A percentile compares a stretch with the other conserved stretches of the same genome.
Conservation (phyloP, 164 flowering plant genomes). For the Chimonanthus salicifolius region DNA sequence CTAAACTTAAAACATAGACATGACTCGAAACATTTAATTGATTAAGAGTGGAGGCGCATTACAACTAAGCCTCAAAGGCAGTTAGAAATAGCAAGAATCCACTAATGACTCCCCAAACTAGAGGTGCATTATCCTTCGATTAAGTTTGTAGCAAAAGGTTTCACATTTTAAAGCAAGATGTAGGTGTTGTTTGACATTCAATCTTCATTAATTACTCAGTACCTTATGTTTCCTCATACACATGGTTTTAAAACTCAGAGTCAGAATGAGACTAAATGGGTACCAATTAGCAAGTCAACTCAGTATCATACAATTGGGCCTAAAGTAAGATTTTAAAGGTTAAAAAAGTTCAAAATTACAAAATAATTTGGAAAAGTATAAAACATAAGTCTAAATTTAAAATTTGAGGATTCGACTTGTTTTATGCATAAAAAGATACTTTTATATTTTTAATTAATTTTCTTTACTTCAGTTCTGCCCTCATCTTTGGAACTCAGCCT, state of each 20-base stretch:
- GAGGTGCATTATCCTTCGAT: neutral
- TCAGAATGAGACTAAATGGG: neutral
- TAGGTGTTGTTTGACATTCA: neutral
- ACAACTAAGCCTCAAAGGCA: neutral
- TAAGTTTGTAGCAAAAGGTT: neutral
- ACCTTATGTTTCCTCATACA: neutral
- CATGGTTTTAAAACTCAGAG: too few species aligned
- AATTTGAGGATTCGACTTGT: neutral
- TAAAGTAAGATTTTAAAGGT: neutral
- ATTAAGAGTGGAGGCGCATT: neutral
- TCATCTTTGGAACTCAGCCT: too few species aligned
- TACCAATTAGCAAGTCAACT: neutral
- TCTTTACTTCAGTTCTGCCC: too few species aligned
- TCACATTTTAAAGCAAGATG: too few species aligned
- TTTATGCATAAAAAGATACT: too few species aligned
- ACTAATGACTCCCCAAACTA: neutral
- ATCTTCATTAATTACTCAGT: constrained; percentile 2
- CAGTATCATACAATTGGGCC: neutral
- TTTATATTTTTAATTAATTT: too few species aligned
- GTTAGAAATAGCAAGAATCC: neutral
- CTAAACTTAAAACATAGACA: neutral
- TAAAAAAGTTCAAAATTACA: too few species aligned
- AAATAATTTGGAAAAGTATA: too few species aligned
- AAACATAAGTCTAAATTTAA: neutral
- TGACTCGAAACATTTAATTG: neutral